A percentile compares a stretch with the other conserved stretches of the same genome.
These are phyloP conservation scores for Parastagonospora avenae DNA, from an alignment of 2,329 filamentous ascomycete genomes.

Conservation along the genomic window DNA sequence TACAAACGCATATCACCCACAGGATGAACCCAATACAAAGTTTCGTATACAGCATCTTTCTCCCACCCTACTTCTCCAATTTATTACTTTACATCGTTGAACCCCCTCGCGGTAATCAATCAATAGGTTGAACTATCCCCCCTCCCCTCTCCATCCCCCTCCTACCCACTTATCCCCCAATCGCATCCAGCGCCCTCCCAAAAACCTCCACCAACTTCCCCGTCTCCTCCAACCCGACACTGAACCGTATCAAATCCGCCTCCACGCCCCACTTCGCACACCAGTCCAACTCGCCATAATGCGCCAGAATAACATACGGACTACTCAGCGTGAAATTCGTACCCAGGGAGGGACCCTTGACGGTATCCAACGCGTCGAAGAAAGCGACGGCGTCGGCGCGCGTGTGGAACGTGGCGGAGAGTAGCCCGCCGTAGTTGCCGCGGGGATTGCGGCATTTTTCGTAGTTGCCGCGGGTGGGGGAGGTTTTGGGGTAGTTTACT, in stretches of 20 bases:
- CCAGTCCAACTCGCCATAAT: conserved; percentile 91
- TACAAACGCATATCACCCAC: too few relatives aligned
- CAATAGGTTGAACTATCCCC: neutral
- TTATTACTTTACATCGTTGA: too few relatives aligned
- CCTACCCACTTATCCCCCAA: neutral
- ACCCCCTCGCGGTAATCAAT: too few relatives aligned
- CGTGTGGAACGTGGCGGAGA: conserved; percentile 80
- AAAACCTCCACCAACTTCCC: conserved; percentile 69
- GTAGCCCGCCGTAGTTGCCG: conserved; percentile 86
- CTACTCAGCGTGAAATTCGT: conserved; percentile 95
- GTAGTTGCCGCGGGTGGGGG: conserved; percentile 71
- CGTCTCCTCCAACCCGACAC: conserved; percentile 85
- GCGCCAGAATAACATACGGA: conserved; percentile 89
- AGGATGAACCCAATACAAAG: too few relatives aligned
- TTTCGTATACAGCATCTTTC: too few relatives aligned
- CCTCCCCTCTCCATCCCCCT: neutral
- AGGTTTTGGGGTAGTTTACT: conserved; percentile 86
- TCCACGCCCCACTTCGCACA: conserved; percentile 81
- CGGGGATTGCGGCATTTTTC: conserved; percentile 74
- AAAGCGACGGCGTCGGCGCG: conserved; percentile 76
- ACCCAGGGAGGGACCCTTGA: conserved; percentile 92
- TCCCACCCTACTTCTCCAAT: too few relatives aligned
- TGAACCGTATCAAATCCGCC: conserved; percentile 79
- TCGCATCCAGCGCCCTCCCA: conserved; percentile 67
- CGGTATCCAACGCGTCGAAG: conserved; percentile 82